Conservation (phyloP, 345 rosid species). For the Bruguiera parviflora region DNA sequence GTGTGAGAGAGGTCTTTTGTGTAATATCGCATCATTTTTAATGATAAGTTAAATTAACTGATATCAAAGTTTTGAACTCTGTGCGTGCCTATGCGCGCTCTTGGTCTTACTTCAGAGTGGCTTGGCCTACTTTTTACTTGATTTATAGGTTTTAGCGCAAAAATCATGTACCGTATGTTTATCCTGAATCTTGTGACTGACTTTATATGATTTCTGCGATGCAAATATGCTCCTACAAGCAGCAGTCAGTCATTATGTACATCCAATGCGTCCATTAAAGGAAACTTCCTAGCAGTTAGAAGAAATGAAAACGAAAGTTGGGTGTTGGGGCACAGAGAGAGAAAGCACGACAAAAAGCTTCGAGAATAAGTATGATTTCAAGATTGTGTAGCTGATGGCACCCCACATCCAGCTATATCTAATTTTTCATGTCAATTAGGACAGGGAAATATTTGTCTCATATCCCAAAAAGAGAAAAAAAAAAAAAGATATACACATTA, state of each 20-base stretch:
- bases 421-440: too few species aligned
- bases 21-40: slow-evolving; percentile 6
- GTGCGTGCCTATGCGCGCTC: neutral
- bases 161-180: neutral
- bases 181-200: too few species aligned
- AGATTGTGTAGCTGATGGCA: too few species aligned
- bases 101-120: neutral
- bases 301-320: neutral
- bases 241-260: slow-evolving; percentile 22
- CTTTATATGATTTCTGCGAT: too few species aligned
- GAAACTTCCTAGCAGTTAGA: slow-evolving; percentile 40
- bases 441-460: too few species aligned
- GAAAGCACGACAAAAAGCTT: neutral
- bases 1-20: neutral
- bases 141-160: neutral
- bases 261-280: slow-evolving; percentile 21
- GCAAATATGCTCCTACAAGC: neutral
- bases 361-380: neutral
- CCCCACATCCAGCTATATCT: too few species aligned
- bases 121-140: neutral
- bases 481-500: too few species aligned
- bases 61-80: neutral
- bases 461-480: too few species aligned
- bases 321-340: neutral
- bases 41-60: too few species aligned